A percentile compares a stretch with the other conserved stretches of the same genome.
Conservation (phyloP, 2,329 filamentous ascomycete species). For the Ophiostoma montium region DNA sequence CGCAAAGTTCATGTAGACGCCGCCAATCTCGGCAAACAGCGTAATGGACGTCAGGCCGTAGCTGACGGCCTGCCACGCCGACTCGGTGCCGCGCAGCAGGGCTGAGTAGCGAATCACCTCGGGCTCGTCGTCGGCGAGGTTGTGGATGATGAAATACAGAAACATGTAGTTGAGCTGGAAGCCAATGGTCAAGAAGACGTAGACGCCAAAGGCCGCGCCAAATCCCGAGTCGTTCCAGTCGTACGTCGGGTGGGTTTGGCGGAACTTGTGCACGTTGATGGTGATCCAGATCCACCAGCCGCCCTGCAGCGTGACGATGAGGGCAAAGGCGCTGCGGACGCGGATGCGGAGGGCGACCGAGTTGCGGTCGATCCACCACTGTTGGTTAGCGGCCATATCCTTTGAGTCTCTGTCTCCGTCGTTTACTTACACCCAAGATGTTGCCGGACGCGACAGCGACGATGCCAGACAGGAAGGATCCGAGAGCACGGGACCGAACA, state of each 20-base stretch:
- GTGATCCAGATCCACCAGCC: slow-evolving; percentile 63
- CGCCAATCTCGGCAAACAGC: slow-evolving; percentile 50
- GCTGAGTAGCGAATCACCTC: slow-evolving; percentile 57
- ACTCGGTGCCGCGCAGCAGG: slow-evolving; percentile 55
- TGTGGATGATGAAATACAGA: slow-evolving; percentile 56
- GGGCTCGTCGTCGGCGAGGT: slow-evolving; percentile 44
- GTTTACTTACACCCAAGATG: slow-evolving; percentile 37
- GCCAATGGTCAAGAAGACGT: slow-evolving; percentile 49
- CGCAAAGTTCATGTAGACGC: slow-evolving; percentile 55
- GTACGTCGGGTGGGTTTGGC: slow-evolving; percentile 39
- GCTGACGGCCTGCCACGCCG: slow-evolving; percentile 57
- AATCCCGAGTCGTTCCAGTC: slow-evolving; percentile 55
- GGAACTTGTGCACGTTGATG: slow-evolving; percentile 47
- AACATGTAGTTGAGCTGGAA: slow-evolving; percentile 66
- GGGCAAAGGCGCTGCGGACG: slow-evolving; percentile 38
- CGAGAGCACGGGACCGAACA: slow-evolving; percentile 53
- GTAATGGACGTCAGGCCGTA: slow-evolving; percentile 51
- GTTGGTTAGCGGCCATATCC: slow-evolving; percentile 8
- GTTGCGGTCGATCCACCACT: slow-evolving; percentile 45
- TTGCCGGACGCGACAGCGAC: slow-evolving; percentile 53
- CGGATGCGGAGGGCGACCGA: slow-evolving; percentile 38
- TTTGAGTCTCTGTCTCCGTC: too few relatives aligned
- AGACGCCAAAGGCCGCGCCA: slow-evolving; percentile 51
- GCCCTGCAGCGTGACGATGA: slow-evolving; percentile 44
- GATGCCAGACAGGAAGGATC: slow-evolving; percentile 56